Percentiles rank a stretch among this genome's conserved stretches.
phyloP scores from a whole-genome alignment of 2,329 filamentous ascomycete species.

The Metarhizium humberi region DNA sequence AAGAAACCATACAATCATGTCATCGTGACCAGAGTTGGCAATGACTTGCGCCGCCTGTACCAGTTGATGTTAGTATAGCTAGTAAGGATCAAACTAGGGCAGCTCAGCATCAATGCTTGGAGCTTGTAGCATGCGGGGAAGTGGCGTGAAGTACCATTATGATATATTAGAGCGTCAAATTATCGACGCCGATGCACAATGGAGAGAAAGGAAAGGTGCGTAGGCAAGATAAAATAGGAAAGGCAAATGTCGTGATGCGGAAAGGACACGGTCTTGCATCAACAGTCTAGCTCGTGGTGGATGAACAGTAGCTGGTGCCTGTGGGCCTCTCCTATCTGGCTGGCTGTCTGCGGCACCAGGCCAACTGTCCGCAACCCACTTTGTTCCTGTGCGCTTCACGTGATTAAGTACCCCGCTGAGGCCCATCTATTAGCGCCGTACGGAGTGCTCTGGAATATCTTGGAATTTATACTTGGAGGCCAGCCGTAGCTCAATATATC shows the following conservation, averaged over 20 bases:
- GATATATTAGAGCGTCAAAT: background rate
- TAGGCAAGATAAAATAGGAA: background rate
- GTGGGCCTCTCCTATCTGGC: background rate
- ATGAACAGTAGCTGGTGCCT: background rate
- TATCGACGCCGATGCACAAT: background rate
- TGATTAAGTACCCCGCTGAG: background rate
- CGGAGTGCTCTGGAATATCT: too few species aligned
- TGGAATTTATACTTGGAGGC: too few species aligned
- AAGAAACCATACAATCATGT: slow-evolving; percentile 84
- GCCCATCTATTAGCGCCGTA: too few species aligned
- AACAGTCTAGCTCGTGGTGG: background rate
- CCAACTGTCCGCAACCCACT: background rate
- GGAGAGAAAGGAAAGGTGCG: background rate
- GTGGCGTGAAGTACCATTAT: slow-evolving; percentile 2
- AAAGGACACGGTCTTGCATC: background rate
- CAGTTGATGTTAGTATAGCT: slow-evolving; percentile 14
- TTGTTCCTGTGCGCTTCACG: background rate
- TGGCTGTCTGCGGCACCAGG: background rate
- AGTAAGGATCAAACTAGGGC: background rate
- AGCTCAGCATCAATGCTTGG: background rate
- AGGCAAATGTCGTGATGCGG: background rate
- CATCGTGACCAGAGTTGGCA: slow-evolving; percentile 63
- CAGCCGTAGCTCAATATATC: too few species aligned
- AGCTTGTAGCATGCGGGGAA: background rate
- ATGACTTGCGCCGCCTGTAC: slow-evolving; percentile 33